Conservation (phyloP, 2,329 filamentous ascomycete species). For the Talaromyces sp. region DNA sequence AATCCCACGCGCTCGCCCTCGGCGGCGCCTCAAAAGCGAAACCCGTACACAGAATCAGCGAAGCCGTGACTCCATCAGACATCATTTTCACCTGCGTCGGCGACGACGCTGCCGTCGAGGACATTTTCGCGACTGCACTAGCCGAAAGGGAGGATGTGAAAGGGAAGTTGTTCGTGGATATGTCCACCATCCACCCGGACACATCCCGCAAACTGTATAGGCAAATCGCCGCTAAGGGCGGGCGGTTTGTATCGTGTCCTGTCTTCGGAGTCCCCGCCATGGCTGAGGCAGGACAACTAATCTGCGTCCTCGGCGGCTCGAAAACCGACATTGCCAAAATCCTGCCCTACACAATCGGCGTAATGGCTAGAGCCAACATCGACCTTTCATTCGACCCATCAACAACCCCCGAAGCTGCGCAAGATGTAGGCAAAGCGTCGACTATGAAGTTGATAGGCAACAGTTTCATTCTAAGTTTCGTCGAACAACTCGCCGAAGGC, state of each 20-base stretch:
- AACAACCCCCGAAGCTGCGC: too few relatives aligned
- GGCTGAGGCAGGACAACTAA: constrained; percentile 64
- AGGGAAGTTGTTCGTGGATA: constrained; percentile 80
- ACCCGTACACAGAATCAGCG: constrained; percentile 63
- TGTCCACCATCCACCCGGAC: constrained; percentile 83
- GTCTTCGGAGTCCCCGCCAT: constrained; percentile 45
- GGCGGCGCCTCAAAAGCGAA: constrained; percentile 54
- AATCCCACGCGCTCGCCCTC: constrained; percentile 62
- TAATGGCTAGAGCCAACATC: constrained; percentile 67
- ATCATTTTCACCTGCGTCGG: constrained; percentile 80
- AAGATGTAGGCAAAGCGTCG: constrained; percentile 66
- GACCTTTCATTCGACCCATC: constrained; percentile 64
- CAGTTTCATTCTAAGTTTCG: constrained; percentile 79
- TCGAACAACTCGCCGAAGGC: constrained; percentile 75
- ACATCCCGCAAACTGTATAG: constrained; percentile 68
- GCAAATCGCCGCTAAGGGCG: constrained; percentile 59
- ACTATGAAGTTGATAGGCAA: constrained; percentile 82
- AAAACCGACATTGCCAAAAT: constrained; percentile 60
- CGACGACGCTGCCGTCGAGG: constrained; percentile 71
- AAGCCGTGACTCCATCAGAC: constrained; percentile 66
- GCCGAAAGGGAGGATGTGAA: constrained; percentile 44
- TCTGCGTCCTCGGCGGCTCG: constrained; percentile 71
- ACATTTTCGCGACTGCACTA: constrained; percentile 60
- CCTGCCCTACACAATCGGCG: constrained; percentile 68
- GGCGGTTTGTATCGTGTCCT: constrained; percentile 71